Evolutionary conservation across 129 eudicot genomes (phyloP), one percentile per base, ranked within the genome.

Genomic region (Heracleum sosnowskyi): DNA sequence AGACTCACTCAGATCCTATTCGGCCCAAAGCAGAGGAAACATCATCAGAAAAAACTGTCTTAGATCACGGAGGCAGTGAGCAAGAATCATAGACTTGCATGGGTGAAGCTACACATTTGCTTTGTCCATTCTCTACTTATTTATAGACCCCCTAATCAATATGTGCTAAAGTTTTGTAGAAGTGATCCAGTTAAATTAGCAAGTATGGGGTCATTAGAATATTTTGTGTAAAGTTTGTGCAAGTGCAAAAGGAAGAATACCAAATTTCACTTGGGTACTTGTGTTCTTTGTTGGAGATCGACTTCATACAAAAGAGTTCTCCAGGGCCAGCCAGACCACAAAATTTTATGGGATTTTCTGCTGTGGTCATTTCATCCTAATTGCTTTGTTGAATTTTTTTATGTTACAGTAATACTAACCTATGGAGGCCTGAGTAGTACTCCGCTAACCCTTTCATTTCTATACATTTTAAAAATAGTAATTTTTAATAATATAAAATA

Each of bases 1-100:
- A 80, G 83, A 77, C 83, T 35, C 83, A 18, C 16, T 89, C 88
- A 3, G 85, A 66, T 55, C 81, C 76, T 78, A 26, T 45, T 35
- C 73, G 5, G 60, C 62, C 69, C 1, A 41, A 82, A 18, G 88
- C 39, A 45, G 87, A 75, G 34, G 91, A 84, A 55, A 70, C 77
- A 49, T 89, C 94, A 35, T 93, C 94, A 33, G 96, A 89, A 81
- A 92, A 86, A 71, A 88, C 86, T 8, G 76, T 82, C 33, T 86
- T 90, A 2, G 91, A 86, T 83, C 81, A 84, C 79, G 87, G 40
- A 29, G 79, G 11, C 31, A 77, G 79, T 69, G 85, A 80, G n/a
- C 62, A 70, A 71, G 90, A 39, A 24, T 18, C 11, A 36, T 60
- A 60, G 15, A 60, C 31, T 26, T 60, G 68, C 68, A 60, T n/a